phyloP scores from a whole-genome alignment of 208 protist species.

The Wallacemonas sp. region DNA sequence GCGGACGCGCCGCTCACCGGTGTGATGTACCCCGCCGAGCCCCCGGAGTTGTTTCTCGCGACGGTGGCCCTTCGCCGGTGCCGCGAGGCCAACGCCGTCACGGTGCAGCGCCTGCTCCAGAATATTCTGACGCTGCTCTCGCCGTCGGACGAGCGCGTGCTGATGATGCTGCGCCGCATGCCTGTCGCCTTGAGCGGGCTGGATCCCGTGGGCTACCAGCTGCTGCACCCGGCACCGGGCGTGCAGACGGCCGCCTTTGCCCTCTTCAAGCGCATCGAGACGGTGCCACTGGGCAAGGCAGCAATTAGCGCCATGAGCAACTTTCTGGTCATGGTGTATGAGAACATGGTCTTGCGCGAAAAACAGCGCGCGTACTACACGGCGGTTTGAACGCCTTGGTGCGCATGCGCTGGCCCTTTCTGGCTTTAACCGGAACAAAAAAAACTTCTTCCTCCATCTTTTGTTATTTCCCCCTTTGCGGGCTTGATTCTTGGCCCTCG shows the following conservation, averaged over 20 bases:
- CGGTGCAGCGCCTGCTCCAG: slow-evolving; percentile 45
- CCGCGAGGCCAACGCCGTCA: slow-evolving; percentile 26
- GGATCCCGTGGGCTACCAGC: slow-evolving; percentile 62
- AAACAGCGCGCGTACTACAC: slow-evolving; percentile 8
- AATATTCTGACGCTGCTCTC: slow-evolving; percentile 41
- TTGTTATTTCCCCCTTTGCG: no score
- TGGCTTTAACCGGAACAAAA: no score
- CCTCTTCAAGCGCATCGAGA: slow-evolving; percentile 51
- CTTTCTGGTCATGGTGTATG: slow-evolving; percentile 69
- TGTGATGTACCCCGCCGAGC: slow-evolving; percentile 45
- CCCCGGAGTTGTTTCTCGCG: slow-evolving; percentile 36
- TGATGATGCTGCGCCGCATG: slow-evolving; percentile 73
- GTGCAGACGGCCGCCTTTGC: slow-evolving; percentile 38
- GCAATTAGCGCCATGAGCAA: slow-evolving; percentile 69
- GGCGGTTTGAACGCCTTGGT: background rate
- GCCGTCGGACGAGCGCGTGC: slow-evolving; percentile 37
- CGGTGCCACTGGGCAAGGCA: slow-evolving; percentile 44
- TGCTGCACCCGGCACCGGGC: slow-evolving; percentile 48
- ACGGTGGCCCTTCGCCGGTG: slow-evolving; percentile 58
- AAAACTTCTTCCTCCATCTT: no score
- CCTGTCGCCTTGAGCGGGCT: slow-evolving; percentile 60
- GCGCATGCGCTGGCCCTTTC: no score
- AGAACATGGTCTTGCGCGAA: slow-evolving; percentile 28
- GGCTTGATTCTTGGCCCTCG: no score
- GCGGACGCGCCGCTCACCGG: slow-evolving; percentile 30